Base-by-base conservation (phyloP, 257 asterid species). In the Rehmannia glutinosa region DNA sequence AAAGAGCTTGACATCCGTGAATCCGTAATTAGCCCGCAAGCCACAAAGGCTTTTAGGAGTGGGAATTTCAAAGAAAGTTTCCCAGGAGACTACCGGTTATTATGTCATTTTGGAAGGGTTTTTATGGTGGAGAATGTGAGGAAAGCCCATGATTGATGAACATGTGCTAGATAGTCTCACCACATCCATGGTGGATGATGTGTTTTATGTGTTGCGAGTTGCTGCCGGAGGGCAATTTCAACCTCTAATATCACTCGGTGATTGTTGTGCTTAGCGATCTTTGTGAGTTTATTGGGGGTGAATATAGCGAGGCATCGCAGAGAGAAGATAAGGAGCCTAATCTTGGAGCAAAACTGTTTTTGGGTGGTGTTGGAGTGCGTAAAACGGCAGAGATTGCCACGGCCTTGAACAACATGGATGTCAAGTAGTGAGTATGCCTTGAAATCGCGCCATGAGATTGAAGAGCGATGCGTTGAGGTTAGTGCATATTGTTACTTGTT, bases 81-180 rank as follows among this genome's bases (percentile, higher is more conserved):
- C 92, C 41, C 96, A 90, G 83, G 97, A 93, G 24, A 77, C 86
- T 19, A 90, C 86, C 8, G 96, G 97, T 47, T 93, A 93, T 83
- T 93, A 90, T 59, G 96, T 93, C 42, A 88, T 88, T 28, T 69
- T 93, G 85, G 99, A 93, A 71, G 99, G 97, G 8, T 93, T 80
- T 90, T 93, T 66, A 90, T 93, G 99, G 97, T 93, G 66, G 96
- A 93, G 84, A 93, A 93, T 71, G 99, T 93, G 70, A 90, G 96
- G 75, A 93, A 88, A 76, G 99, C 97, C 67, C 81, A 82, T n/a
- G 77, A 88, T 90, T 54, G 92, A 93, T 72, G 96, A 93, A 83
- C 96, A 88, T 25, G 97, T 90, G 58, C 75, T 84, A 15, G 96
- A 93, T 74, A 84, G 96, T 77, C 96, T 93, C 60, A 93, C 96